Evolutionary conservation across 257 asterid species (phyloP), one percentile per base, ranked within the genome.

Genomic region (Ophiorrhiza pumila): DNA sequence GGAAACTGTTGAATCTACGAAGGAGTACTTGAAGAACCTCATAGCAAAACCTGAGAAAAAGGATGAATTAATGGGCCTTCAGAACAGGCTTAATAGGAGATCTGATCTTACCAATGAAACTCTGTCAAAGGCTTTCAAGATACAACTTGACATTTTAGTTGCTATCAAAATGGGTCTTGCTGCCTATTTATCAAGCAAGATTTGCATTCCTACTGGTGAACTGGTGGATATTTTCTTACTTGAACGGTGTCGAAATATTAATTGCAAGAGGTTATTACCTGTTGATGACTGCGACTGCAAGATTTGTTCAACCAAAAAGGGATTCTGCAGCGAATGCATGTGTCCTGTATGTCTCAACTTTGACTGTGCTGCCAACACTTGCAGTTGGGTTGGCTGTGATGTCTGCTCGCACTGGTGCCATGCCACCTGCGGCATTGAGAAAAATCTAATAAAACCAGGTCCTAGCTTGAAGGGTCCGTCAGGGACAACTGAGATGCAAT

Each of bases 321-420:
- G 99, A 29, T 94, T 94, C 74, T 94, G 99, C 85, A 85, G 92
- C 15, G 96, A 80, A 78, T 95, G 99, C 85, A 95, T 95, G 99
- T 95, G 97, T 71, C 91, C 91, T 4, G 90, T 95, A 5, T 95
- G 99, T 79, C 78, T 87, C 57, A 90, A 92, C 82, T 92, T 90
- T 11, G 99, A 95, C 74, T 83, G 91, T 69, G 98, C 94, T 23
- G 86, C 42, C 74, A 86, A 87, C 75, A 95, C 98, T 43, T 92
- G 94, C 80, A 87, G 99, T 87, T 95, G 98, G 96, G 96, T 95
- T 18, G 99, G 99, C 32, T 95, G 99, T 62, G 97, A 87, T 68
- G 84, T 79, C 52, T 95, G 99, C 77, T 81, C 89, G 0, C 99
- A 95, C 64, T 95, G 98, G 96, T 91, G 98, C 46, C 99, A 94